These are phyloP conservation scores for Zygnema circumcarinatum DNA, from an alignment of 139 green algal species.

Conservation along the genomic window DNA sequence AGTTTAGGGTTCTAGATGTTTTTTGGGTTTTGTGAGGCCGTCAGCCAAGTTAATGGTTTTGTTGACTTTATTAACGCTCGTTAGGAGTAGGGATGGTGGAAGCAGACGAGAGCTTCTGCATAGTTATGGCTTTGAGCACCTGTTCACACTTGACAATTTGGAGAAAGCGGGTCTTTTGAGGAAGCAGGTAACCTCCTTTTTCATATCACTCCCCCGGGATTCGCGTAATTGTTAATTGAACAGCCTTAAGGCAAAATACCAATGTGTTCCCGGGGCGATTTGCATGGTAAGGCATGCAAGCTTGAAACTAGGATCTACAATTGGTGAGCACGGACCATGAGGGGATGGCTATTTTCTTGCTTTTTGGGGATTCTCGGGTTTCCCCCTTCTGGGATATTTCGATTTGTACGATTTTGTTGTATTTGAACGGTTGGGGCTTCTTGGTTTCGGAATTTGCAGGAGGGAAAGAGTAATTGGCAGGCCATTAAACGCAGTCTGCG, in stretches of 20 bases:
- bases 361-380: too few relatives aligned
- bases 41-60: too few relatives aligned
- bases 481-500: constrained; percentile 63
- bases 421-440: too few relatives aligned
- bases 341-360: too few relatives aligned
- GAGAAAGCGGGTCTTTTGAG: constrained; percentile 70
- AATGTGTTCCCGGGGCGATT: neutral
- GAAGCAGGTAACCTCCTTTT: constrained; percentile 42
- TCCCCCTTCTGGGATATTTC: too few relatives aligned
- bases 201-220: constrained; percentile 8
- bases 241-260: neutral
- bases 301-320: too few relatives aligned
- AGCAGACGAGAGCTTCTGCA: constrained; percentile 62
- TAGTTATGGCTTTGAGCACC: constrained; percentile 87
- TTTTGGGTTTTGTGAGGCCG: too few relatives aligned
- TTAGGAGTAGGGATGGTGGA: neutral
- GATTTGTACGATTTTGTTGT: too few relatives aligned
- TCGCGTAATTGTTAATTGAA: neutral
- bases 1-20: too few relatives aligned
- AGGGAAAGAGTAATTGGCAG: constrained; percentile 60
- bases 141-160: constrained; percentile 76
- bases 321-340: too few relatives aligned
- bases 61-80: too few relatives aligned
- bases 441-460: constrained; percentile 40
- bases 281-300: too few relatives aligned